Evolutionary conservation across 208 protist species (phyloP), one percentile per base, ranked within the genome.

Genomic region (Acanthamoeba sp.): DNA sequence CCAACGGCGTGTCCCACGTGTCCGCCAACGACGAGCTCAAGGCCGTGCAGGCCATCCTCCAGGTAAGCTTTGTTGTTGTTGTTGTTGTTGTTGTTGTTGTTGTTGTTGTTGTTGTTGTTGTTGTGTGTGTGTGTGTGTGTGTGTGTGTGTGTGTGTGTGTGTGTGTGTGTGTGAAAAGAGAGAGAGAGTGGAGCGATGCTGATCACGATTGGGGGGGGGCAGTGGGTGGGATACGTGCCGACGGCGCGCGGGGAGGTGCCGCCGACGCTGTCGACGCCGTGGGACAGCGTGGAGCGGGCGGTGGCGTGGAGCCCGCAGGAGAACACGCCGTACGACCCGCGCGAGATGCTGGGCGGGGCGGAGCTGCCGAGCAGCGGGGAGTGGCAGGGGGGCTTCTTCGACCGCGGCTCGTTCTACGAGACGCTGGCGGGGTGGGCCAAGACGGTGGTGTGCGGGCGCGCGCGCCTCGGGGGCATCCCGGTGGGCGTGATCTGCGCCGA

Each of bases 401-500:
- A 99, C 94, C 93, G 95, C 32, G 98, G 97, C 87, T 98, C 96
- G 24, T 98, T 97, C 40, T 97, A 96, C 45, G 99, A 99, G 97
- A 97, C 98, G 45, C 87, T 99, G 16, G 97, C 97, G 32, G 98
- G 98, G 69, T 99, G 99, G 99, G 99, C 99, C 29, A 99, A 99
- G 95, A 99, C 98, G 14, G 99, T 99, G 14, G 98, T 99, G 2
- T 96, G 97, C 52, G 99, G 99, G 64, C 98, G 99, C 90, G 99
- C 99, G 10, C 97, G 98, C 27, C 97, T 99, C 12, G 99, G 99
- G 93, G 99, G 99, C 95, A 98, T 99, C 59, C 99, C 99, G 22
- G 97, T 99, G 78, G 99, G 99, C 94, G 97, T 99, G 38, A 99
- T 99, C 95, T 98, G 98, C 3, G 99, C 99, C 24, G 99, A 99